Evolutionary conservation across 1,139 yeast species (phyloP), one percentile per base, ranked within the genome.

Genomic region (Debaryomycetaceae sp.): DNA sequence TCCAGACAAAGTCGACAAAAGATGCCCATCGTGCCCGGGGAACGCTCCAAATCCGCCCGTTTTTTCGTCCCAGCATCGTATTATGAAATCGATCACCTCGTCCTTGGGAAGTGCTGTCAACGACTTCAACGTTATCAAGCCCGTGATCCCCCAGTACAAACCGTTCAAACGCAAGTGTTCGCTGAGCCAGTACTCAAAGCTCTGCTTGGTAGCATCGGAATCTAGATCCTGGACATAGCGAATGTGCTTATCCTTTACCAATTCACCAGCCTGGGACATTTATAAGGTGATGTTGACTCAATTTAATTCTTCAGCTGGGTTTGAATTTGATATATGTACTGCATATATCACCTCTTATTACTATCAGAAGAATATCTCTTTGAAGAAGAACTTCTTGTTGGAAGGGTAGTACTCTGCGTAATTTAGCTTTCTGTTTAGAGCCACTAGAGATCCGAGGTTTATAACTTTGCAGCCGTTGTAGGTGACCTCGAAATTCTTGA

Each of bases 91-190:
- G 4, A 87, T 66, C 14, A 93, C 82, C 6, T 84, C 88, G 0
- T 72, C 65, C 45, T 73, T 68, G 9, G 84, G 76, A 42, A 93
- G 77, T 1, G 81, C 75, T 23, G 61, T 62, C 23, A 74, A 67
- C 1, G 83, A 70, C 37, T 76, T 75, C 68, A 91, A 61, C 6
- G 86, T 66, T 42, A 80, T 78, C 36, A 91, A 66, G 0, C 97
- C 89, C 13, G 87, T 84, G 6, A 89, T 70, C 0, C 97, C 99
- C 99, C 99, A 93, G 62, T 95, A 93, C 1, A 95, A 73, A 5
- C 99, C 99, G 57, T 87, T 89, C 75, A 93, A 68, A 37, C 97
- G 76, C 43, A 93, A 73, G 62, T 93, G 98, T 58, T 95, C 98
- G 24, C 90, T 80, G 45, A 91, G 67, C 95, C 96, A 90, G 64